Evolutionary conservation across 2,329 filamentous ascomycete species (phyloP).

Genomic region (Paraphoma sp.): DNA sequence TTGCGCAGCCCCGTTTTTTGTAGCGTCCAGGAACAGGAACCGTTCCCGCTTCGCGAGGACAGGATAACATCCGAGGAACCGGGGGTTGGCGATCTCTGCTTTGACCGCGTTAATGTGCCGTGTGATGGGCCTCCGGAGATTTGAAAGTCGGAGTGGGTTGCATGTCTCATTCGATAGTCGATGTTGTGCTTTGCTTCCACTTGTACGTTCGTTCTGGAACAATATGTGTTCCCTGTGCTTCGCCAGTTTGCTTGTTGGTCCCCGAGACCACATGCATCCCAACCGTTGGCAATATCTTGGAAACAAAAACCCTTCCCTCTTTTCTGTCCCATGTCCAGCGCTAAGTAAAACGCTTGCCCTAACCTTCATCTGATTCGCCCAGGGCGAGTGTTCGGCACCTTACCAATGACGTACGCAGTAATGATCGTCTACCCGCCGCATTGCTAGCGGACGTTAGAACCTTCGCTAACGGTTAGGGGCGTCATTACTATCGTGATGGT

Average conservation of each 20-base stretch:
- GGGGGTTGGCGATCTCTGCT: background rate
- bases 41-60: background rate
- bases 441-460: background rate
- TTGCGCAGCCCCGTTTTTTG: background rate
- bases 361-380: background rate
- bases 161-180: background rate
- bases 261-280: too few relatives aligned
- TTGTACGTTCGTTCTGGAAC: too few relatives aligned
- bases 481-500: background rate
- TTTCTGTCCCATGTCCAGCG: background rate
- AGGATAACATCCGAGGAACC: constrained; percentile 1
- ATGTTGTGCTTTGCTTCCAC: too few relatives aligned
- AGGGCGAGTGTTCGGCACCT: background rate
- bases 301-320: background rate
- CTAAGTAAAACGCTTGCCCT: background rate
- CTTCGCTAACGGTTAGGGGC: constrained; percentile 1
- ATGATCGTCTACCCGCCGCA: background rate
- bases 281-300: background rate
- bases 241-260: too few relatives aligned
- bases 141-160: background rate
- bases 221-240: too few relatives aligned
- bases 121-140: background rate
- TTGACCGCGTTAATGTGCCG: background rate
- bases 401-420: constrained; percentile 1
- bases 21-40: background rate